Evolutionary conservation across 2,329 filamentous ascomycete species (phyloP).

Genomic region (Apiospora sp.): DNA sequence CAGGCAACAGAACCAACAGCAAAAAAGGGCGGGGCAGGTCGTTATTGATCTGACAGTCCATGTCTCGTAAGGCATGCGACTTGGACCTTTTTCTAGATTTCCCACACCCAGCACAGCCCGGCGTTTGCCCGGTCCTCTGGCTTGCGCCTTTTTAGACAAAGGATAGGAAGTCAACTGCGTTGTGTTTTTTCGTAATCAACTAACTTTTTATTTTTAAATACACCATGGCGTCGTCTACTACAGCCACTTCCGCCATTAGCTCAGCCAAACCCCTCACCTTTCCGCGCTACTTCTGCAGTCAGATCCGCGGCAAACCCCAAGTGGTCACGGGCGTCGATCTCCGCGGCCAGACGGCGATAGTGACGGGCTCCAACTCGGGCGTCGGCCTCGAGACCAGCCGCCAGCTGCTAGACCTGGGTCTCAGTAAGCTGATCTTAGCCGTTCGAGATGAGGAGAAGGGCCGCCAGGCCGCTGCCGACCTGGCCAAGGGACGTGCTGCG

Average conservation of each 20-base stretch:
- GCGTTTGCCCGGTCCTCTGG: neutral
- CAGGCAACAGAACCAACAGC: neutral
- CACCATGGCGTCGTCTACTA: neutral
- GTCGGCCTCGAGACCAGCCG: constrained; percentile 46
- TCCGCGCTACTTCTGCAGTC: neutral
- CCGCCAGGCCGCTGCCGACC: constrained; percentile 29
- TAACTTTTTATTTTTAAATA: neutral
- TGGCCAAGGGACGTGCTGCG: constrained; percentile 31
- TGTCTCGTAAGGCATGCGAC: neutral
- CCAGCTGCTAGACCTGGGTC: constrained; percentile 43
- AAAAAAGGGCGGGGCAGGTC: too few species aligned
- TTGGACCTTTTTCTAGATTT: neutral
- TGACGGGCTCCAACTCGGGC: constrained; percentile 50
- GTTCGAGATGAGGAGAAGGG: constrained; percentile 43
- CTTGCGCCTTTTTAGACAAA: neutral
- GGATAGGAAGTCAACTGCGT: neutral
- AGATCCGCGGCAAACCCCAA: neutral
- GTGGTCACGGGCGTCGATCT: constrained; percentile 22
- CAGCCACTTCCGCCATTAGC: neutral
- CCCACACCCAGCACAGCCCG: neutral
- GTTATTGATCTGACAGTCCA: neutral
- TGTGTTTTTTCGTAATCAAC: neutral
- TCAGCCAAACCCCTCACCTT: neutral
- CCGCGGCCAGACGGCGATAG: constrained; percentile 44
- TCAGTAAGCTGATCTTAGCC: constrained; percentile 47